Evolutionary conservation across 2,329 filamentous ascomycete genomes (phyloP).

Genomic region (Fusarium chaquense): DNA sequence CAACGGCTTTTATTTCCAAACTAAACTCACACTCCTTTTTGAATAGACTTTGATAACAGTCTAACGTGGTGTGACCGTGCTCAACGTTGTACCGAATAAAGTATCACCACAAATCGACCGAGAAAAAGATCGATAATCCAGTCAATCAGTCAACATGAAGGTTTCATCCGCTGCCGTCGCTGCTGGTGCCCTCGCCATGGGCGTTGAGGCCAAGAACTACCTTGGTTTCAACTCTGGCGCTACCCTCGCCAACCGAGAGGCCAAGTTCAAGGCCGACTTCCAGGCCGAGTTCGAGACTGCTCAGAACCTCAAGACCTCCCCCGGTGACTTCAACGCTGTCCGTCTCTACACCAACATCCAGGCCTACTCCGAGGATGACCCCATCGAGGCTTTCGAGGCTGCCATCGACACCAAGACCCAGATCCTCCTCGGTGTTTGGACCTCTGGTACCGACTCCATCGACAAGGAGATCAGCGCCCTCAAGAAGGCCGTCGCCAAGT

Average conservation of each 20-base stretch:
- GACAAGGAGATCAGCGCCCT: constrained; percentile 71
- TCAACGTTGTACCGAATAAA: constrained; percentile 33
- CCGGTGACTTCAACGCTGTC: constrained; percentile 68
- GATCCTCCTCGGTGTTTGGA: constrained; percentile 75
- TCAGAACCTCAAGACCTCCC: constrained; percentile 54
- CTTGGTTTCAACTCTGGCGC: constrained; percentile 67
- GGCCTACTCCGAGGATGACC: constrained; percentile 76
- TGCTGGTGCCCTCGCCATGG: constrained; percentile 55
- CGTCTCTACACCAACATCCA: constrained; percentile 77
- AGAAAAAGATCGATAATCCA: constrained; percentile 18
- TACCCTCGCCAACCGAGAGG: constrained; percentile 59
- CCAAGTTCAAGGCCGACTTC: constrained; percentile 66
- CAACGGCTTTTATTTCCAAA: constrained; percentile 32
- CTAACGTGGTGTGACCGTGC: constrained; percentile 28
- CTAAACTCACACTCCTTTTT: constrained; percentile 32
- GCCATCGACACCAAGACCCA: constrained; percentile 70
- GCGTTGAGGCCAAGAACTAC: constrained; percentile 60
- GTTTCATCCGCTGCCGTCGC: constrained; percentile 52
- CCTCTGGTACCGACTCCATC: constrained; percentile 66
- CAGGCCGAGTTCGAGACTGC: constrained; percentile 59
- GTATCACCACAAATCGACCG: constrained; percentile 29
- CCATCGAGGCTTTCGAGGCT: constrained; percentile 83
- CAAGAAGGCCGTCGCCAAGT: constrained; percentile 64
- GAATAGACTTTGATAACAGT: constrained; percentile 26
- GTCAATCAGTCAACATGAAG: constrained; percentile 56